Evolutionary conservation across 2,329 filamentous ascomycete genomes (phyloP), one percentile per base, ranked within the genome.

Genomic region (Myriosclerotinia curreyana): DNA sequence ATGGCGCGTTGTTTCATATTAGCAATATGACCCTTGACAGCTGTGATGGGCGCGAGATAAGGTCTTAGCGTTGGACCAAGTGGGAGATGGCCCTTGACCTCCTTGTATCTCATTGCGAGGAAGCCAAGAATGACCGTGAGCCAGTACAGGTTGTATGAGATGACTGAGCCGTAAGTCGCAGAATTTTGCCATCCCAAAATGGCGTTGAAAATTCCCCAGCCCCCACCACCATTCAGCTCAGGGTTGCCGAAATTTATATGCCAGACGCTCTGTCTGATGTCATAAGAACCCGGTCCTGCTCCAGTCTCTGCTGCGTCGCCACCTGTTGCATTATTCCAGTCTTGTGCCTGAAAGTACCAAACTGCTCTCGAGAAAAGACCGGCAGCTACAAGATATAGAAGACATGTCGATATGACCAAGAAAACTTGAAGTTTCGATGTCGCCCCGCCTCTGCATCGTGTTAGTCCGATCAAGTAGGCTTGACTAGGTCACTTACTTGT

Each of bases 91-190:
- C 81, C 81, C 11, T 78, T 79, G 65, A 76, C 77, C 77, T 95
- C 91, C 67, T 83, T 83, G 77, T 85, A 91, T 50, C 87, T 81
- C 80, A 94, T 82, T 42, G 78, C 69, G 17, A 85, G 66, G 73
- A 94, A 90, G 6, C 81, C 82, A 20, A 80, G 66, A 64, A 92
- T 91, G 69, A 91, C 81, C 11, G 79, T 80, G 59, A 95, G 77
- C 92, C 92, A 96, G 79, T 96, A 96, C 20, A 94, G 65, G 74
- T 95, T 96, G 79, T 96, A 96, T 1, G 89, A 87, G 67, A 96
- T 86, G 68, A 96, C 89, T 1, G 90, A 93, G 60, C 92, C 91
- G 71, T 94, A 92, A 1, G 92, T 96, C 6, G 90, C 92, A 15
- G 89, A 91, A 78, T 96, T 96, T 66, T 86, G 84, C 92, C 92